Conservation (phyloP, 768 basidiomycete genomes). For the Candolleomyces aberdarensis region DNA sequence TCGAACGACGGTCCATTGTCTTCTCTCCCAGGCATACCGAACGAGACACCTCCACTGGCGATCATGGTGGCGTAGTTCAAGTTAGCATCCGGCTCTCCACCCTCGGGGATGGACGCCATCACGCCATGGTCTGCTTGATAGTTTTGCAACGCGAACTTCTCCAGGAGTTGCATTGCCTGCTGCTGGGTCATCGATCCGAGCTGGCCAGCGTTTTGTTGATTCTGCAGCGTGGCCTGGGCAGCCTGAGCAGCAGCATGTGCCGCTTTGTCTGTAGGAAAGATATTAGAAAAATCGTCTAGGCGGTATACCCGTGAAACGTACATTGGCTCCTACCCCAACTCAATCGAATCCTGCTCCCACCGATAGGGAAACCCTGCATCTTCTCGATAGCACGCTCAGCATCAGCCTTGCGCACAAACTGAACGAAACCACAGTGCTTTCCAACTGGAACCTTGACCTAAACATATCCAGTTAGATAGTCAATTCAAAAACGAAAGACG, state of each 20-base stretch:
- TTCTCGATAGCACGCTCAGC: conserved; percentile 92
- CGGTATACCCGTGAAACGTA: conserved; percentile 31
- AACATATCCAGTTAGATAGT: conserved; percentile 9
- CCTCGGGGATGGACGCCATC: conserved; percentile 3
- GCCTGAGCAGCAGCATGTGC: conserved; percentile 87
- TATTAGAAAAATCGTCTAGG: conserved; percentile 4
- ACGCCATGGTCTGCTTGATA: conserved; percentile 16
- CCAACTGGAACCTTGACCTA: conserved; percentile 96
- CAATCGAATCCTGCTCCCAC: conserved; percentile 85
- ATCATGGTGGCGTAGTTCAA: conserved; percentile 7
- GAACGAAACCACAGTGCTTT: conserved; percentile 95
- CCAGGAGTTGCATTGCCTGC: conserved; percentile 59
- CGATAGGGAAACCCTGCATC: conserved; percentile 96
- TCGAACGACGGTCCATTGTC: conserved; percentile 9
- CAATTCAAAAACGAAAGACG: conserved; percentile 2
- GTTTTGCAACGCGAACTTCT: conserved; percentile 48
- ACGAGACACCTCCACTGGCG: conserved; percentile 1
- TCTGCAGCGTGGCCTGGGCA: conserved; percentile 71
- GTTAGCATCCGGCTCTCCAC: conserved; percentile 6
- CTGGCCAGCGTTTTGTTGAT: conserved; percentile 34
- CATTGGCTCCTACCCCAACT: conserved; percentile 96
- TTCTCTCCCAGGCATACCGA: conserved; percentile 1
- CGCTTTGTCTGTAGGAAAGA: conserved; percentile 66
- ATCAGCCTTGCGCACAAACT: conserved; percentile 89
- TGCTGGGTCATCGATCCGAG: conserved; percentile 47